Conservation (phyloP, 768 basidiomycete species). For the Chlorophyllum brunneum region DNA sequence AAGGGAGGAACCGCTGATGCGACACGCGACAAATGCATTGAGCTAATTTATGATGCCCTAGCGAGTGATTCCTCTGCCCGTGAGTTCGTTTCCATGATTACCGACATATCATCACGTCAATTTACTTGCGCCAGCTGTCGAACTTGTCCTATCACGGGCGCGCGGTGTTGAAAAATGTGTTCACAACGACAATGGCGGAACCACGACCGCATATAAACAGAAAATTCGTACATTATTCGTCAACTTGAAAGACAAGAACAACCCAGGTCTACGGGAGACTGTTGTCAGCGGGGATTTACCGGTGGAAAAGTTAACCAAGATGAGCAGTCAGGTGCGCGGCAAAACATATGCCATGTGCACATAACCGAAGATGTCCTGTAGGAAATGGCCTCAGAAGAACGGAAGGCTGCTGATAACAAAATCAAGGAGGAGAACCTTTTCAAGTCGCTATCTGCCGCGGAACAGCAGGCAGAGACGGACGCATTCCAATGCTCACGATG, state of each 20-base stretch:
- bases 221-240: constrained; percentile 88
- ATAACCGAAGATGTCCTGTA: constrained; percentile 23
- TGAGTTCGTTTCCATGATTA: constrained; percentile 40
- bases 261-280: constrained; percentile 79
- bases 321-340: constrained; percentile 71
- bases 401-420: constrained; percentile 77
- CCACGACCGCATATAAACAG: constrained; percentile 53
- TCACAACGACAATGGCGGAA: constrained; percentile 38
- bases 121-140: constrained; percentile 48
- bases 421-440: constrained; percentile 85
- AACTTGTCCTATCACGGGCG: constrained; percentile 64
- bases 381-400: constrained; percentile 96
- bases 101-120: background rate
- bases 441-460: constrained; percentile 85
- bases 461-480: constrained; percentile 92
- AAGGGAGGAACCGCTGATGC: constrained; percentile 58
- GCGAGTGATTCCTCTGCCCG: constrained; percentile 84
- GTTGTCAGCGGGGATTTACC: constrained; percentile 80
- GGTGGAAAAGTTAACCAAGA: constrained; percentile 65
- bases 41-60: constrained; percentile 90
- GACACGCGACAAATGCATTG: constrained; percentile 83
- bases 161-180: constrained; percentile 71
- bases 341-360: background rate
- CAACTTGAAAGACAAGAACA: constrained; percentile 94
- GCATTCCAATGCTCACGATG: constrained; percentile 97